Conservation (phyloP, 345 rosid species). For the Leavenworthia alabamica region DNA sequence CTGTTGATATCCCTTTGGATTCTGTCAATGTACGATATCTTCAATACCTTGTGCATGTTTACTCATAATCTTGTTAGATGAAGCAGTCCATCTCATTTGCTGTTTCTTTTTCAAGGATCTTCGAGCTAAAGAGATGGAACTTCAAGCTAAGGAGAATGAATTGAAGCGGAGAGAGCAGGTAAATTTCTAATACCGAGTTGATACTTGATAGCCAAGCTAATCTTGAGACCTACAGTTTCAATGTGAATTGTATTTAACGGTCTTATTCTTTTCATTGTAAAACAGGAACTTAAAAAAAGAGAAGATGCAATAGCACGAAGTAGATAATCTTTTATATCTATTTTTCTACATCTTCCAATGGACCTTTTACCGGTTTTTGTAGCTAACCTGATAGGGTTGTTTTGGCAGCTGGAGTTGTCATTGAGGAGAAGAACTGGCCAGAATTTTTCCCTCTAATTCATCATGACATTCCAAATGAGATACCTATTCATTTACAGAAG, state of each 20-base stretch:
- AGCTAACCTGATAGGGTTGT: slow-evolving; percentile 17
- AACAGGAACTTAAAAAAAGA: slow-evolving; percentile 75
- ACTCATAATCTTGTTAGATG: background rate
- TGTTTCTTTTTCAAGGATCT: slow-evolving; percentile 49
- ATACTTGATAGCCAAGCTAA: background rate
- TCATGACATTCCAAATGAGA: slow-evolving; percentile 88
- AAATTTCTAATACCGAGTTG: slow-evolving; percentile 2
- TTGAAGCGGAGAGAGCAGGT: slow-evolving; percentile 85
- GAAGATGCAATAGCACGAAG: slow-evolving; percentile 80
- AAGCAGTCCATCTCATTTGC: background rate
- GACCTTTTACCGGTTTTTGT: background rate
- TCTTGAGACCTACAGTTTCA: slow-evolving; percentile 11
- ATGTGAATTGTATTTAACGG: background rate
- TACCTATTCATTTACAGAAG: slow-evolving; percentile 85
- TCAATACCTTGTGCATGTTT: background rate
- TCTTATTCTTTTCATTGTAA: slow-evolving; percentile 6
- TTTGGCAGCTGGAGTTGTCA: slow-evolving; percentile 81
- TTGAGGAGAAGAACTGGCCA: slow-evolving; percentile 97
- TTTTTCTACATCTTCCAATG: slow-evolving; percentile 2
- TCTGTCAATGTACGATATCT: slow-evolving; percentile 45
- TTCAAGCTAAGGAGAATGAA: slow-evolving; percentile 89
- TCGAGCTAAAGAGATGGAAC: slow-evolving; percentile 84
- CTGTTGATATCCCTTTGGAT: slow-evolving; percentile 85
- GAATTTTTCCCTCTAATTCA: slow-evolving; percentile 89
- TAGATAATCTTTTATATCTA: slow-evolving; percentile 9